Evolutionary conservation across 768 basidiomycete species (phyloP), one percentile per base, ranked within the genome.

Genomic region (Agaricus subrufescens): DNA sequence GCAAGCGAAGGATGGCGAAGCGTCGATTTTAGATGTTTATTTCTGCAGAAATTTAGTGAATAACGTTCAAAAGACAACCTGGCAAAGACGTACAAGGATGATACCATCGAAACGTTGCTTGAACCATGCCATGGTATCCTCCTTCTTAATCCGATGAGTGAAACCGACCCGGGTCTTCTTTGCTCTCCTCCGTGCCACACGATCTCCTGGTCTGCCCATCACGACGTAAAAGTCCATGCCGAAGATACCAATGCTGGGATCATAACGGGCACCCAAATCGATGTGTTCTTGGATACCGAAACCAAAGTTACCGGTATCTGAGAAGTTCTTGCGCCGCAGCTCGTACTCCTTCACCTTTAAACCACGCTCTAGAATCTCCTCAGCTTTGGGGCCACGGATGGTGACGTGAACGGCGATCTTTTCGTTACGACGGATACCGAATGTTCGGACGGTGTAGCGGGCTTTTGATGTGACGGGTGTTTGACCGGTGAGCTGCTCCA

Each of bases 291-390:
- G 93, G 70, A 97, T 91, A 71, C 95, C 96, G 76, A 98, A 99
- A 64, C 96, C 96, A 71, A 99, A 99, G 89, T 98, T 98, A 58
- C 96, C 96, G 58, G 94, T 97, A 75, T 93, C 93, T 63, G 93
- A 96, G 78, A 97, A 98, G 86, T 98, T 98, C 73, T 83, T 85
- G 75, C 93, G 91, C 69, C 86, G 85, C 74, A 99, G 78, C 79
- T 99, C 97, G 82, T 99, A 98, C 78, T 99, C 97, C 85, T 99
- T 99, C 69, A 98, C 97, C 76, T 98, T 99, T 73, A 99, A 82
- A 46, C 94, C 96, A 65, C 96, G 92, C 80, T 99, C 96, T 65
- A 99, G 81, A 71, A 98, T 98, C 75, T 99, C 96, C 84, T 98
- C 96, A 38, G 96, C 96, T 78, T 99, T 99, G 64, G 96, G 96